Percentiles rank a stretch among this genome's conserved stretches.
These are phyloP conservation scores for Myriosclerotinia scirpicola DNA, from an alignment of 2,329 filamentous ascomycete genomes.

Conservation along the genomic window DNA sequence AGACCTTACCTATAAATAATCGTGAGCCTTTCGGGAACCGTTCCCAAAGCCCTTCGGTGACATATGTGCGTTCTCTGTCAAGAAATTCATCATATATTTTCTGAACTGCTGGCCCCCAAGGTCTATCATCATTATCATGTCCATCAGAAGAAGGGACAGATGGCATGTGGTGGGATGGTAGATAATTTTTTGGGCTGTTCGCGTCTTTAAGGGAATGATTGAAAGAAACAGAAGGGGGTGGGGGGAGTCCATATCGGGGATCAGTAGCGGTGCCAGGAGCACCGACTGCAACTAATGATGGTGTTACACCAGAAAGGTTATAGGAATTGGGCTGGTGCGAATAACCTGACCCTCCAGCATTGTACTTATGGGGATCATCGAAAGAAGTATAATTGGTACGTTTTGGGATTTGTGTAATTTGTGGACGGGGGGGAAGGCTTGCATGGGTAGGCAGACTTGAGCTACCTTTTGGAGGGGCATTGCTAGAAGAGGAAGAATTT, in stretches of 20 bases:
- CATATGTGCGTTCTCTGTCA: constrained; percentile 70
- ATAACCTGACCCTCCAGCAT: constrained; percentile 35
- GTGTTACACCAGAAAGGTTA: constrained; percentile 38
- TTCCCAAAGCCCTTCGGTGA: constrained; percentile 78
- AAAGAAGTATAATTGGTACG: constrained; percentile 29
- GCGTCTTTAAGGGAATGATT: constrained; percentile 30
- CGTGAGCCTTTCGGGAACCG: constrained; percentile 75
- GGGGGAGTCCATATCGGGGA: constrained; percentile 39
- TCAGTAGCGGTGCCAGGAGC: constrained; percentile 41
- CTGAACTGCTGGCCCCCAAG: constrained; percentile 54
- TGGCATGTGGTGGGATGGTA: constrained; percentile 30
- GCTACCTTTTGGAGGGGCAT: constrained; percentile 31
- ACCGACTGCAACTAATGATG: constrained; percentile 39
- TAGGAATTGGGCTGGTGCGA: constrained; percentile 35
- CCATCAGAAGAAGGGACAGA: constrained; percentile 34
- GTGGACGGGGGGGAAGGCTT: constrained; percentile 42
- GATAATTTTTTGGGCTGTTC: constrained; percentile 32
- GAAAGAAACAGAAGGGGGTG: constrained; percentile 41
- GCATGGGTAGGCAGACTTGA: constrained; percentile 39
- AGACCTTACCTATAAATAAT: constrained; percentile 71
- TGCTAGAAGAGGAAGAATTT: constrained; percentile 31
- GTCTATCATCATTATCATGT: constrained; percentile 38
- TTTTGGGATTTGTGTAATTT: constrained; percentile 34
- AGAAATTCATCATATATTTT: constrained; percentile 71
- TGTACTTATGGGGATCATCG: constrained; percentile 40